Evolutionary conservation across 257 asterid species (phyloP).

Genomic region (Scutellaria galericulata): DNA sequence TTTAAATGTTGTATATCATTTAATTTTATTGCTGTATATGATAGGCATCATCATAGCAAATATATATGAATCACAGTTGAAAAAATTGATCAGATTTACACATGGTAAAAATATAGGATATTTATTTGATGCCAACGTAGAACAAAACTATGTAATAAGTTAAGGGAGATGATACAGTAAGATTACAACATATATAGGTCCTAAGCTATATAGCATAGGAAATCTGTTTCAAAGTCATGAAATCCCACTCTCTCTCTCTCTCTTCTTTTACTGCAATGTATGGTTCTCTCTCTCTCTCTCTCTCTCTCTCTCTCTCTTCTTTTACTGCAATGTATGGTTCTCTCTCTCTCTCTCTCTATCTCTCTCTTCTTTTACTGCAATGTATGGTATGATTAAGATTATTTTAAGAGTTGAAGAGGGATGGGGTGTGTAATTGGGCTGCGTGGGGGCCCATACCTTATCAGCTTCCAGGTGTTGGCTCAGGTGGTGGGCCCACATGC

Average conservation of each 20-base stretch:
- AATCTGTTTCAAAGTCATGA: conserved; percentile 7
- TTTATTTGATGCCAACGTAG: background rate
- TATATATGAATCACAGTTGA: background rate
- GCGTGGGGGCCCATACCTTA: conserved; percentile 79
- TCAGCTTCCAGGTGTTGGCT: conserved; percentile 77
- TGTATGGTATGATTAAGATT: background rate
- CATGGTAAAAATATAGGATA: background rate
- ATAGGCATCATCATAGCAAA: background rate
- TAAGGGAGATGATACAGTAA: conserved; percentile 35
- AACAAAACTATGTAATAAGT: conserved; percentile 8
- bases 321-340: too few relatives aligned
- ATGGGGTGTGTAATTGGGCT: conserved; percentile 62
- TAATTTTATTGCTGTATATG: background rate
- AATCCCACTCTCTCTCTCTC: background rate
- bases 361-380: conserved; percentile 18
- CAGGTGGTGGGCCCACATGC: conserved; percentile 83
- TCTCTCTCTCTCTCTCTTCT: background rate
- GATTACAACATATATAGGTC: background rate
- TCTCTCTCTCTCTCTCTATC: too few relatives aligned
- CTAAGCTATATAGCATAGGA: conserved; percentile 13
- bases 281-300: background rate
- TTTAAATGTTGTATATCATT: too few relatives aligned
- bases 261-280: background rate
- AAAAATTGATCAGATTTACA: background rate
- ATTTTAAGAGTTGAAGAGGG: conserved; percentile 20